Evolutionary conservation across 345 rosid genomes (phyloP).

Genomic region (Lumnitzera littorea): DNA sequence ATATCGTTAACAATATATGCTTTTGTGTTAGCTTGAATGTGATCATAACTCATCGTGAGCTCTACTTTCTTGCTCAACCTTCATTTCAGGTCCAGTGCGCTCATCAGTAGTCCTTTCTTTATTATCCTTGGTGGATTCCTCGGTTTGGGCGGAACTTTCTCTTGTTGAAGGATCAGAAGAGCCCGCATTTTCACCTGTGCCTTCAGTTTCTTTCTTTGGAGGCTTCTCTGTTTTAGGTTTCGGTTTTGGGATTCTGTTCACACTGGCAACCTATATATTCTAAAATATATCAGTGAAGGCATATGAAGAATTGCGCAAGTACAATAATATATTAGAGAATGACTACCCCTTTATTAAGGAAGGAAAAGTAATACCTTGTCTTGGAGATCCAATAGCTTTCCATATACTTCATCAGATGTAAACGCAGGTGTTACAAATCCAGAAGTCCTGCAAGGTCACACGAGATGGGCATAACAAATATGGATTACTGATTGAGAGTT

Average conservation of each 20-base stretch:
- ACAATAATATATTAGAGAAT: neutral
- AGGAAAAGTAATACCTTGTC: slow-evolving; percentile 53
- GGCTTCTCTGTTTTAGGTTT: slow-evolving; percentile 82
- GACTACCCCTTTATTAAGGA: neutral
- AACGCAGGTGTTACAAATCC: slow-evolving; percentile 50
- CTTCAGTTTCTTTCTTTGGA: slow-evolving; percentile 47
- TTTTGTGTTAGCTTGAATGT: no score
- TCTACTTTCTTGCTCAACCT: neutral
- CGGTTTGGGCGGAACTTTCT: slow-evolving; percentile 14
- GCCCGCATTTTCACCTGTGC: slow-evolving; percentile 19
- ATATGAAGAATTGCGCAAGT: neutral
- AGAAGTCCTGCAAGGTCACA: slow-evolving; percentile 37
- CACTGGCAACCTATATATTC: slow-evolving; percentile 43
- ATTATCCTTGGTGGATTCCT: slow-evolving; percentile 19
- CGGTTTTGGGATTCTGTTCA: slow-evolving; percentile 78
- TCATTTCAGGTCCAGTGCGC: neutral
- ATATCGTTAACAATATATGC: no score
- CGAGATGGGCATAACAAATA: neutral
- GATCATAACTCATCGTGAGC: slow-evolving; percentile 12
- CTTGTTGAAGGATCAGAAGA: slow-evolving; percentile 27
- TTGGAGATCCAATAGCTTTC: slow-evolving; percentile 52
- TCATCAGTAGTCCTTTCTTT: slow-evolving; percentile 2
- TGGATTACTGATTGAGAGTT: no score
- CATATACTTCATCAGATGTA: slow-evolving; percentile 73
- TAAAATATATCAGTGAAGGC: neutral